phyloP scores from a whole-genome alignment of 768 basidiomycete species.

The Suillus spraguei region DNA sequence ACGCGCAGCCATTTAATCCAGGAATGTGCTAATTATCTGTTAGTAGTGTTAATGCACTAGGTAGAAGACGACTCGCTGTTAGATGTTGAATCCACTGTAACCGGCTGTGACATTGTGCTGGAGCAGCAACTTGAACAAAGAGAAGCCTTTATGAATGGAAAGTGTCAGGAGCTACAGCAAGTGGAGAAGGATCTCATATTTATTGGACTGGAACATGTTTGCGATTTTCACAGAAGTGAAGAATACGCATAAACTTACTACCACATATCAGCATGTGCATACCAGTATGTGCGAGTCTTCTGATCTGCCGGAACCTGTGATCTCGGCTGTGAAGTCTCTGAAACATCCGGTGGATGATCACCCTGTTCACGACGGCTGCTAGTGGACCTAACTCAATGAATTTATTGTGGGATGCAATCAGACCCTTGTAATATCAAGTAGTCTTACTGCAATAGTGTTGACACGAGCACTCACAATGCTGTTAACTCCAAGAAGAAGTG shows the following conservation, averaged over 20 bases:
- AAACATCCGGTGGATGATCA: background rate
- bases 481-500: background rate
- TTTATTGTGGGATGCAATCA: background rate
- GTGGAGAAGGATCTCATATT: background rate
- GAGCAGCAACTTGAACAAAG: background rate
- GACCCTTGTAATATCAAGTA: conserved; percentile 1
- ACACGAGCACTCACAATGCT: background rate
- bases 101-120: background rate
- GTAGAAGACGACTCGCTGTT: background rate
- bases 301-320: background rate
- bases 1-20: background rate
- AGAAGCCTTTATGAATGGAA: background rate
- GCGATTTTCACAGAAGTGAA: background rate
- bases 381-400: background rate
- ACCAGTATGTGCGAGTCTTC: no score
- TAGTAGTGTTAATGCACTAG: background rate
- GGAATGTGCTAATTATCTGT: background rate
- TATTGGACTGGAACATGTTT: background rate
- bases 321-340: background rate
- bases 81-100: background rate
- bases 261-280: background rate
- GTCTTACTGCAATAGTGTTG: background rate
- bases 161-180: background rate
- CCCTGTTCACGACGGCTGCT: background rate
- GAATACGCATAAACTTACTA: background rate